Evolutionary conservation across 257 asterid genomes (phyloP), one percentile per base, ranked within the genome.

Genomic region (Thymus mandschuricus): DNA sequence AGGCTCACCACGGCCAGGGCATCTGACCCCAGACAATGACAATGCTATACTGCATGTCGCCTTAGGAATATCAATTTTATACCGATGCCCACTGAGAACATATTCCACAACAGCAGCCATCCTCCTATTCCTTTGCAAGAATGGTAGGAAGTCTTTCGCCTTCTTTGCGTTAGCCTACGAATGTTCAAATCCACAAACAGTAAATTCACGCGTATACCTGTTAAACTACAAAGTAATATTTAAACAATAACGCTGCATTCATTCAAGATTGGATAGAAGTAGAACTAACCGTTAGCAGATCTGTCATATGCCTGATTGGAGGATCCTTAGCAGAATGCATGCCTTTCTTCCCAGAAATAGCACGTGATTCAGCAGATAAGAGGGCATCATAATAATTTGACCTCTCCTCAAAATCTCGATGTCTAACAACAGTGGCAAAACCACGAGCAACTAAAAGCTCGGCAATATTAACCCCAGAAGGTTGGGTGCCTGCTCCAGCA

Each of bases 391-490:
- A 95, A 70, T 82, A 80, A 71, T 92, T 92, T 48, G 99, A 95
- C 63, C 99, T 86, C 80, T 95, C 99, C 84, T 95, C 99, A 45
- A 95, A 95, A 84, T 95, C 99, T 52, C 99, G 89, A 75, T 95
- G 99, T 79, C 93, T 92, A 77, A 95, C 88, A 62, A 92, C 97
- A 68, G 91, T 79, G 59, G 99, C 99, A 69, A 76, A 87, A 57
- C 99, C 99, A 73, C 99, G 96, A 80, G 84, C 84, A 72, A 95
- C 91, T 79, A 95, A 75, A 72, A 95, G 92, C 83, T 95, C 99
- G 10, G 96, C 99, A 74, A 95, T 52, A 64, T 95, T 95, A 55
- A 73, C 71, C 56, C 96, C 97, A 62, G 80, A 31, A 60, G 76
- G 87, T 80, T 84, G 97, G 78, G 50, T 77, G 64, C 78, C 83